Conservation (phyloP, 2,329 filamentous ascomycete genomes). For the Clonostachys sp. region DNA sequence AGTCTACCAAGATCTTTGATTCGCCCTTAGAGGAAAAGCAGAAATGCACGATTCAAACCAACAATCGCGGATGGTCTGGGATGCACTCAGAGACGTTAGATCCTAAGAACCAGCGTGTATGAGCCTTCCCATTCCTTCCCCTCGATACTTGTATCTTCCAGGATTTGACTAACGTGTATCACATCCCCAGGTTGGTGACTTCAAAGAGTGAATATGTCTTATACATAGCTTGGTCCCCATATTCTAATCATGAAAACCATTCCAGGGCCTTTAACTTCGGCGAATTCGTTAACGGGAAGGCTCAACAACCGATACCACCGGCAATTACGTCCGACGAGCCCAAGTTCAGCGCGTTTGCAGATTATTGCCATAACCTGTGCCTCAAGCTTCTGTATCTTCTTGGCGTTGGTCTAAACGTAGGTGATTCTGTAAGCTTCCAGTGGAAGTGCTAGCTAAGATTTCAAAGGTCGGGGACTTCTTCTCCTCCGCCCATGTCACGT, state of each 20-base stretch:
- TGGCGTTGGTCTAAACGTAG: constrained; percentile 68
- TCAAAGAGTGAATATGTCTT: constrained; percentile 65
- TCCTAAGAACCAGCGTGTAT: constrained; percentile 72
- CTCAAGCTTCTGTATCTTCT: constrained; percentile 71
- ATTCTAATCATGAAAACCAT: background rate
- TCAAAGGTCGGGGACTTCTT: constrained; percentile 47
- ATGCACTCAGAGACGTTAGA: constrained; percentile 89
- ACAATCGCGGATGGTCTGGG: constrained; percentile 85
- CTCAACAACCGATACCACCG: constrained; percentile 72
- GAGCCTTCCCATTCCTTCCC: constrained; percentile 8
- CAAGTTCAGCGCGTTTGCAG: constrained; percentile 62
- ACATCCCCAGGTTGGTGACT: constrained; percentile 63
- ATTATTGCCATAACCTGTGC: constrained; percentile 69
- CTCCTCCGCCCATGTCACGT: constrained; percentile 41
- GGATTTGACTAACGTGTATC: too few relatives aligned
- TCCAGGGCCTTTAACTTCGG: constrained; percentile 86
- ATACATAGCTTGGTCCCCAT: background rate
- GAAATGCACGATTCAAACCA: constrained; percentile 66
- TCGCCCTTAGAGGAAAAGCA: constrained; percentile 69
- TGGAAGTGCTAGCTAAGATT: background rate
- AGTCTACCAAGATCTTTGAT: constrained; percentile 67
- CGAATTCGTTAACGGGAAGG: constrained; percentile 63
- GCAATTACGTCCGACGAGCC: constrained; percentile 55
- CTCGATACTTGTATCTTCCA: background rate
- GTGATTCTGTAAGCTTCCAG: constrained; percentile 4